Percentiles rank a stretch among this genome's conserved stretches.
Evolutionary conservation across 1,139 yeast genomes (phyloP).

Genomic region (Arxiozyma slooffiae): DNA sequence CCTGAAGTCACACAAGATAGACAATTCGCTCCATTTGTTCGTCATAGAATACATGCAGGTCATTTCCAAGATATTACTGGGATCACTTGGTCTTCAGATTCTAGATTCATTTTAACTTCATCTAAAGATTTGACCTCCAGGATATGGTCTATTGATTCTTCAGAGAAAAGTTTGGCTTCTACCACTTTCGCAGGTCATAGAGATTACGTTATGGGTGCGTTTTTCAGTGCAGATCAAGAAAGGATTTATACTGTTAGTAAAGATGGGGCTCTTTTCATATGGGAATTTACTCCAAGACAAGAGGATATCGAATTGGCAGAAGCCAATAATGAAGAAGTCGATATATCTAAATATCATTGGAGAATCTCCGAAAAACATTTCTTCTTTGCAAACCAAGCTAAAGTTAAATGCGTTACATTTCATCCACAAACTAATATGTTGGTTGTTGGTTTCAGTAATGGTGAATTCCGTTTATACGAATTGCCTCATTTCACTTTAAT

Average conservation of each 20-base stretch:
- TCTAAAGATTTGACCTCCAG: conserved; percentile 87
- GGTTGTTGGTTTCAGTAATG: conserved; percentile 84
- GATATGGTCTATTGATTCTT: conserved; percentile 66
- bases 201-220: conserved; percentile 79
- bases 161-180: conserved; percentile 64
- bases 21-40: conserved; percentile 92
- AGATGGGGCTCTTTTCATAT: conserved; percentile 87
- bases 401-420: conserved; percentile 73
- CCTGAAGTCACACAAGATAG: conserved; percentile 65
- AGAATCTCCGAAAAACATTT: conserved; percentile 70
- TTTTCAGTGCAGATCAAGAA: conserved; percentile 78
- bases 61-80: conserved; percentile 77
- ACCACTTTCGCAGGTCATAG: conserved; percentile 88
- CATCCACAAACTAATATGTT: conserved; percentile 62
- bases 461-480: conserved; percentile 90
- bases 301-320: conserved; percentile 34
- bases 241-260: conserved; percentile 81
- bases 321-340: conserved; percentile 34
- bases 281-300: conserved; percentile 64
- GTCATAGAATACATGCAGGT: conserved; percentile 85
- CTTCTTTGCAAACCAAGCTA: conserved; percentile 56
- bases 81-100: conserved; percentile 82
- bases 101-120: conserved; percentile 75
- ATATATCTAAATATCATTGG: conserved; percentile 50
- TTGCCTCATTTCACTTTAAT: conserved; percentile 65